Conservation (phyloP, 768 basidiomycete genomes). For the Boletus bicolor region DNA sequence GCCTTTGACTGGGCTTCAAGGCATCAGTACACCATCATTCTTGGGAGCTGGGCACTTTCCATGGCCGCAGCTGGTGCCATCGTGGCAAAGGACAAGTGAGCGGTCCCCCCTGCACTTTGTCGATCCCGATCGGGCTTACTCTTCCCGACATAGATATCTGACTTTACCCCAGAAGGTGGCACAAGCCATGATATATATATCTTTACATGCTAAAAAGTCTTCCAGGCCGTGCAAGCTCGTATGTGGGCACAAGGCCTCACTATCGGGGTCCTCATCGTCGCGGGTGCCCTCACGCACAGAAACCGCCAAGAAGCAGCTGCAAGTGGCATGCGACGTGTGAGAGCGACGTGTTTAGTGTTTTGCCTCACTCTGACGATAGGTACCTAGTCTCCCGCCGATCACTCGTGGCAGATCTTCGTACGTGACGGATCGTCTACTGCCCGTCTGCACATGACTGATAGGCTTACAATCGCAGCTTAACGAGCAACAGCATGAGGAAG, state of each 20-base stretch:
- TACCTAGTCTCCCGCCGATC: slow-evolving; percentile 20
- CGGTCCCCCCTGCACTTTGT: slow-evolving; percentile 8
- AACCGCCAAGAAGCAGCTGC: slow-evolving; percentile 41
- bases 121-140: background rate
- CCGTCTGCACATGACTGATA: background rate
- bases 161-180: slow-evolving; percentile 29
- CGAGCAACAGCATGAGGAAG: slow-evolving; percentile 26
- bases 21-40: slow-evolving; percentile 71
- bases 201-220: slow-evolving; percentile 30
- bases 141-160: slow-evolving; percentile 15
- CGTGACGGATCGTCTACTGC: background rate
- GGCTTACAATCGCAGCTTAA: slow-evolving; percentile 20
- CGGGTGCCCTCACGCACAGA: slow-evolving; percentile 61
- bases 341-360: background rate
- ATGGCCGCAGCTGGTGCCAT: slow-evolving; percentile 61
- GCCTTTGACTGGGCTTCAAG: slow-evolving; percentile 58
- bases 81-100: slow-evolving; percentile 63
- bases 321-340: slow-evolving; percentile 19
- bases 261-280: slow-evolving; percentile 67
- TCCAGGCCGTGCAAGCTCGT: slow-evolving; percentile 75
- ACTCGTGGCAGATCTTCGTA: slow-evolving; percentile 30
- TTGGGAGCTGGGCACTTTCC: slow-evolving; percentile 71
- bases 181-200: no score
- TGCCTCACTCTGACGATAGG: background rate
- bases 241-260: slow-evolving; percentile 88